Base-by-base conservation (phyloP, 2,329 filamentous ascomycete genomes). In the Aspergillus quadricinctus region DNA sequence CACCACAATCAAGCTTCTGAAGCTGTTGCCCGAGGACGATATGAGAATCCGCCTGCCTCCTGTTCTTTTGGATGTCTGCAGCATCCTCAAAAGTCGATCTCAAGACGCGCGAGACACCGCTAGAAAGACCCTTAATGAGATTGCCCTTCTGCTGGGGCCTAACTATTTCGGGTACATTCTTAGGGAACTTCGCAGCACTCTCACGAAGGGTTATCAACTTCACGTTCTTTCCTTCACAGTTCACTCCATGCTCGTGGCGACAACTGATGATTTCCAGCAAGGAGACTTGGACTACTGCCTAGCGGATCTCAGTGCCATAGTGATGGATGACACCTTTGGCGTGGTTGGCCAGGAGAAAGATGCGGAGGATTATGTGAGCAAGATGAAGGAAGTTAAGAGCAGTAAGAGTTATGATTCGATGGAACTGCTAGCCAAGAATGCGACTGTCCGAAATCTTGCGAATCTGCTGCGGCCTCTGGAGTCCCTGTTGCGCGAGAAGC, bases 341-440 rank as follows among this genome's bases (percentile, higher is more conserved):
- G 85, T 86, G 5, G 88, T 89, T 35, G 94, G 94, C 1, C 89
- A 96, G 75, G 93, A 99, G 69, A 99, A 99, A 74, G 94, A 99
- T 66, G 93, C 93, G 0, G 92, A 97, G 65, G 94, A 92, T 53
- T 99, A 99, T 71, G 88, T 88, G 55, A 96, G 87, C 70, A 89
- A 93, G 73, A 97, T 95, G 88, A 96, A 95, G 74, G 94, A 99
- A 75, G 88, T 99, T 55, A 97, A 96, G 78, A 94, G 90, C 73
- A 97, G 90, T 79, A 99, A 97, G 79, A 97, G 92, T 70, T 96
- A 92, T 67, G 95, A 99, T 69, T 96, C 94, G 0, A 95, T 97
- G 87, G 93, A 97, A 72, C 80, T 97, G 17, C 81, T 97, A 61
- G 89, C 94, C 27, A 90, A 88, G 67, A 92, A 87, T 49, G 87